Evolutionary conservation across 1,139 yeast species (phyloP).

Genomic region (Tardiomyces depauwii): DNA sequence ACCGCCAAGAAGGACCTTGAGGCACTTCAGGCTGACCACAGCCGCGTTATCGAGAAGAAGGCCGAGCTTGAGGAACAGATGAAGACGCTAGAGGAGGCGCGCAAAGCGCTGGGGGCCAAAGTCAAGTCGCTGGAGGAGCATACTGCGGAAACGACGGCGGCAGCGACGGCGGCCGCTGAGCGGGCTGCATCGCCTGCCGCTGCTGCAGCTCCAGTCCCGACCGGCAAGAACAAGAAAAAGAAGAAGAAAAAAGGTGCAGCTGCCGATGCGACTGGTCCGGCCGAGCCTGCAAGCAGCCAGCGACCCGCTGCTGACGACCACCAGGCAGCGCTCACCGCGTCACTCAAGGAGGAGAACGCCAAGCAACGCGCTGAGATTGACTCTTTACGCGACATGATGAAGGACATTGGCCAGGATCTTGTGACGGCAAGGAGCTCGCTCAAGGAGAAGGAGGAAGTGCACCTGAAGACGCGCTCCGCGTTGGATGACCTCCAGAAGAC

Average conservation of each 20-base stretch:
- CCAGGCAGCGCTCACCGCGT: not conserved
- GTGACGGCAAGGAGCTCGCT: conserved; percentile 41
- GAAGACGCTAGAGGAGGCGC: not conserved
- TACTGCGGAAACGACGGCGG: not conserved
- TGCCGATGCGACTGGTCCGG: conserved; percentile 1
- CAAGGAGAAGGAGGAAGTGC: conserved; percentile 9
- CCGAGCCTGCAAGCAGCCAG: too few relatives aligned
- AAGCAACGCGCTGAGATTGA: conserved; percentile 33
- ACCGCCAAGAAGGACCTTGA: not conserved
- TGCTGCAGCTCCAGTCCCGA: too few relatives aligned
- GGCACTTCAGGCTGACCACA: not conserved
- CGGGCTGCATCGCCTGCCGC: not conserved
- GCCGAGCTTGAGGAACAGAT: not conserved
- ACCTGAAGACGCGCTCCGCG: conserved; percentile 4
- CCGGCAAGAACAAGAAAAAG: conserved; percentile 8
- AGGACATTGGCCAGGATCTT: conserved; percentile 63
- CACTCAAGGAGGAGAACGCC: not conserved
- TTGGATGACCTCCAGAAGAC: conserved; percentile 6
- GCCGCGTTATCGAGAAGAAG: not conserved
- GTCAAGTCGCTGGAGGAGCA: not conserved
- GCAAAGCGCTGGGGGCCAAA: not conserved
- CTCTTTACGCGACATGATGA: conserved; percentile 57
- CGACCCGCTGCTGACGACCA: too few relatives aligned
- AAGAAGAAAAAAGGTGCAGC: conserved; percentile 3
- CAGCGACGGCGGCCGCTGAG: not conserved